Evolutionary conservation across 805 yeast genomes (phyloP), one percentile per base, ranked within the genome.

Genomic region (Clavispora vitiphila): DNA sequence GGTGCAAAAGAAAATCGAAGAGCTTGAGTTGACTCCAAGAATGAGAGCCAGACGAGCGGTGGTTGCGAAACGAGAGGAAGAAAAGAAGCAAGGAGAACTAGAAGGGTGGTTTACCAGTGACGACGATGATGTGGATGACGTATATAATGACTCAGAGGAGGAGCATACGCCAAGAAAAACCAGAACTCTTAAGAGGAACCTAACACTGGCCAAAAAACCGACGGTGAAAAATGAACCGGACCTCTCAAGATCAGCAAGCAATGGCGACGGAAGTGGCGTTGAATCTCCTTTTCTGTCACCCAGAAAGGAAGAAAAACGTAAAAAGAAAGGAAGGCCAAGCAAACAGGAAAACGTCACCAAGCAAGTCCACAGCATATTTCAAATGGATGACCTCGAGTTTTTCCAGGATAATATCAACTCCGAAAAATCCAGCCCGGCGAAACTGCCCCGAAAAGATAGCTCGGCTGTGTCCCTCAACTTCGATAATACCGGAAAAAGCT

Each of bases 331-430:
- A 8, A 35, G 50, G 19, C 53, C 56, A 8, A 50, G 54, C 34
- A 48, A 46, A 15, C 49, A 46, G 26, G 51, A 46, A 19, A 41
- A 40, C 25, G 39, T 44, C 20, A 39, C 49, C 14, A 41, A 39
- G 24, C 51, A 57, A 25, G 58, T 67, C 15, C 55, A 60, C 38
- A 64, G 69, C 49, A 65, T 66, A 10, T 66, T 66, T 37, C 67
- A 63, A 32, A 49, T 50, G 50, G 67, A 63, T 36, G 68, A 63
- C 31, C 57, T 57, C 37, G 54, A 41, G 31, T 43, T 56, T 16
- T 57, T 57, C 44, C 41, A 46, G 12, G 64, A 61, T 7, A 55
- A 40, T 40, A 38, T 20, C 26, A 26, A 25, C 34, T 6, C 35
- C 31, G 12, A 37, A 35, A 14, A 29, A 29, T 18, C 37, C 16